These are phyloP conservation scores for Fusarium marasasianum DNA, from an alignment of 2,329 filamentous ascomycete genomes.

Conservation along the genomic window DNA sequence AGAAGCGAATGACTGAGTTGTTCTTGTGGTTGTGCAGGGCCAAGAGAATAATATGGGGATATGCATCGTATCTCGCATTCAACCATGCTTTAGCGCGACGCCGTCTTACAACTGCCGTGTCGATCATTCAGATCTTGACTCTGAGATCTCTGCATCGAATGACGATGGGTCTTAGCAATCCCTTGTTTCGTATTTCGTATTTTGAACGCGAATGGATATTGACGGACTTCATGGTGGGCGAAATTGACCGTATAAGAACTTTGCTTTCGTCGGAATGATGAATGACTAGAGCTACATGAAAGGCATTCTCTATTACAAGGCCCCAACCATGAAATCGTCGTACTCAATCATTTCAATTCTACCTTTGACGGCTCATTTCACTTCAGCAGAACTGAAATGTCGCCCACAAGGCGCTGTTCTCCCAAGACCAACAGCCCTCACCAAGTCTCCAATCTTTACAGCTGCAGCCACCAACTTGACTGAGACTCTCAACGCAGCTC, in stretches of 20 bases:
- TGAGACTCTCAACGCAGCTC: slow-evolving; percentile 42
- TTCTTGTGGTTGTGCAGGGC: neutral
- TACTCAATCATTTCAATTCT: neutral
- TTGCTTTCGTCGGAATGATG: neutral
- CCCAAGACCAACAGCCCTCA: slow-evolving; percentile 44
- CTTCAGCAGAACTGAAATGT: slow-evolving; percentile 37
- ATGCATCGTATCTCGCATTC: slow-evolving; percentile 30
- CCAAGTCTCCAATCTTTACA: slow-evolving; percentile 41
- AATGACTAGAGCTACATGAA: neutral
- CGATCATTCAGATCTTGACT: slow-evolving; percentile 18
- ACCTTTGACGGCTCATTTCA: neutral
- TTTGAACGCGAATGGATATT: neutral
- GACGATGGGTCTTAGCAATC: neutral
- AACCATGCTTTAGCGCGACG: slow-evolving; percentile 5
- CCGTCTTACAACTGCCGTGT: slow-evolving; percentile 11
- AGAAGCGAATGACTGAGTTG: neutral
- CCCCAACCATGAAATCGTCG: neutral
- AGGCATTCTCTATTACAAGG: neutral
- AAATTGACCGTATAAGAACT: neutral
- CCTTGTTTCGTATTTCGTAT: slow-evolving; percentile 8
- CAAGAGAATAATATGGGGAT: slow-evolving; percentile 14
- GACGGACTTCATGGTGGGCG: neutral
- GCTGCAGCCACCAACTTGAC: slow-evolving; percentile 44
- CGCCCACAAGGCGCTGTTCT: slow-evolving; percentile 45
- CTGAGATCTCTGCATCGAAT: neutral